Base-by-base conservation (phyloP, 2,329 filamentous ascomycete genomes). In the Macrophomina phaseolina region DNA sequence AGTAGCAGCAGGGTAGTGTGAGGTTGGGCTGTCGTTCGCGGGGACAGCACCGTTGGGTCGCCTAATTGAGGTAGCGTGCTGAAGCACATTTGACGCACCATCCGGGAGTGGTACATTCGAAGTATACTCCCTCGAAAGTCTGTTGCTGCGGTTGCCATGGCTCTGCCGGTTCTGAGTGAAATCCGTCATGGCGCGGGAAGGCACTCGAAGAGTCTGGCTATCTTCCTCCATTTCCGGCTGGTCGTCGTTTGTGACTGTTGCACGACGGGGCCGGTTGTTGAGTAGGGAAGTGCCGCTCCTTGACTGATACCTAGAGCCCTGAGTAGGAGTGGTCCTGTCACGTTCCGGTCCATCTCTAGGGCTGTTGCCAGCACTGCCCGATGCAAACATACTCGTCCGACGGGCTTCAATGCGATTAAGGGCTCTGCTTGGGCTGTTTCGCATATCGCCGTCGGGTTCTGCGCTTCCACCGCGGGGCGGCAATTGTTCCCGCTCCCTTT, bases 101-200 rank as follows among this genome's bases (percentile, higher is more conserved):
- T 77, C 75, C 6, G 77, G 77, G 69, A 80, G 71, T 2, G 78
- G 78, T 46, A 78, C 74, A 6, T 76, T 73, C 11, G 75, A 76
- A 9, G 75, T 76, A 63, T 78, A 80, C 12, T 78, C 75, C 65
- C 77, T 72, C 58, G 71, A 74, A 45, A 71, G 70, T 52, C 73
- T 71, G 30, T 69, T 69, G 9, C 68, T 67, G 12, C 51, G 51
- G 38, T 48, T 65, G 23, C 53, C 34, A 11, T 62, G 58, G 58
- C 58, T 46, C 52, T 48, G n/a, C 30, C 71, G 71, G 34, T 72
- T 73, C 34, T 74, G 70, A 30, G 78, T 75, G 66, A 80, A 75
- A 55, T 84, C 82, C 5, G 82, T 84, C 77, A 81, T 78, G 7
- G 82, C 82, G 40, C 82, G 80, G 16, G 82, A 84, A n/a, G 79